Base-by-base conservation (phyloP, 495 filamentous ascomycete genomes). In the Penicillium pancosmium region DNA sequence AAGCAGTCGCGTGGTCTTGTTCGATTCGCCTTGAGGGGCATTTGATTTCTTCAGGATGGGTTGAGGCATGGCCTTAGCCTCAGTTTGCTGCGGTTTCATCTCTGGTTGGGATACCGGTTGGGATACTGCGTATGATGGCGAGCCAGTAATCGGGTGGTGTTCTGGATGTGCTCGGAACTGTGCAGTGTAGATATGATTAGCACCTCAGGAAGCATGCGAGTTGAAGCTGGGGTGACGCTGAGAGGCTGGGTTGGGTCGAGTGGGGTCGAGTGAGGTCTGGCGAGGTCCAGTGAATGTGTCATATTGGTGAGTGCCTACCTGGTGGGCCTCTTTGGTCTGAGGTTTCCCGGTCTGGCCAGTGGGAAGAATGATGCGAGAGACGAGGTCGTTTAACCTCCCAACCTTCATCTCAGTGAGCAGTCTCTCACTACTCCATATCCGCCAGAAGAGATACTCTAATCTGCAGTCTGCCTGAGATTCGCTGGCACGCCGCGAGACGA, bases 361-460 rank as follows among this genome's bases (percentile, higher is more conserved):
- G 19, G 46, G 46, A 48, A 27, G 19, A 13, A 71, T 52, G 68
- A 79, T 81, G n/a, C 62, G 62, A 27, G 68, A 60, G 40, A 84
- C 80, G 34, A 83, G 62, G 7, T 47, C 61, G 7, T 75, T 73
- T 33, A 84, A 54, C 38, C 63, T 73, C 12, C 70, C 65, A 16
- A 76, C 68, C 27, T 61, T 65, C 10, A 80, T 52, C 0, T 61
- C 64, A 10, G 53, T 41, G 11, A 54, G 63, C 9, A 82, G 59
- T 9, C 46, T 54, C 8, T 70, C 52, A 18, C 65, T 79, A 50
- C 76, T 64, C 78, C 76, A 81, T 36, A 84, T 78, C 41, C 81
- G 69, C 82, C 81, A 83, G 60, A 84, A 83, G 49, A 83, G 70
- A 57, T 82, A 80, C 55, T 82, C 79, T 15, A 85, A 65, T 59